A percentile compares a stretch with the other conserved stretches of the same genome.
These are phyloP conservation scores for Pulveroboletus sp. DNA, from an alignment of 768 basidiomycete species.

Conservation along the genomic window DNA sequence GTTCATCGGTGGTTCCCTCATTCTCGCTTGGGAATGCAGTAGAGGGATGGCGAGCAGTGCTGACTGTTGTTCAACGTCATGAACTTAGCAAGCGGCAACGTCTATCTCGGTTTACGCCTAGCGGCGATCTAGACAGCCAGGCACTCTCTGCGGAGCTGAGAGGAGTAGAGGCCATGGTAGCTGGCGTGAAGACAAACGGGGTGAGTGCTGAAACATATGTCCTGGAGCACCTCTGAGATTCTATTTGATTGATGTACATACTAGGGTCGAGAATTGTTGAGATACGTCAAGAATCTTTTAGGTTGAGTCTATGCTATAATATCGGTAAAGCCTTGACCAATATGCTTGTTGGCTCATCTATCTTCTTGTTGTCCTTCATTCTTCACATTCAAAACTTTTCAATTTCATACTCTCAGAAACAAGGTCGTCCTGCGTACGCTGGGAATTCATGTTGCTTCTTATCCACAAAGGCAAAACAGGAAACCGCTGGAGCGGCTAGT, in stretches of 20 bases:
- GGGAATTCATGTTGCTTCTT: too few species aligned
- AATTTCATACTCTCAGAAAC: not conserved
- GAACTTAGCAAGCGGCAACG: conserved; percentile 60
- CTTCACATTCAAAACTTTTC: not conserved
- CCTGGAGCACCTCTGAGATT: conserved; percentile 7
- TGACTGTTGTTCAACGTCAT: conserved; percentile 64
- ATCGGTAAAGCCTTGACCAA: not conserved
- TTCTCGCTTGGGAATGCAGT: conserved; percentile 40
- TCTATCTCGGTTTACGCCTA: conserved; percentile 28
- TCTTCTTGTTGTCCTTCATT: not conserved
- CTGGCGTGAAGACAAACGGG: conserved; percentile 70
- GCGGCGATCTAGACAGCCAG: conserved; percentile 28
- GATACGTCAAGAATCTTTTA: conserved; percentile 67
- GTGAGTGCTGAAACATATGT: conserved; percentile 41
- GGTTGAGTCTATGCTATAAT: conserved; percentile 37
- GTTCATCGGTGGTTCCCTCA: conserved; percentile 63
- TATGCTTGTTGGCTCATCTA: not conserved
- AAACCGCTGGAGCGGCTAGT: too few species aligned
- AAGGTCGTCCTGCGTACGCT: too few species aligned
- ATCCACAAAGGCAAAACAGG: too few species aligned
- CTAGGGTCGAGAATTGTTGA: conserved; percentile 73
- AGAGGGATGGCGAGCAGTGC: conserved; percentile 83
- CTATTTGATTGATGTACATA: not conserved
- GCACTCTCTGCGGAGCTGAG: conserved; percentile 35
- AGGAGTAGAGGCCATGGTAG: conserved; percentile 71